phyloP scores from a whole-genome alignment of 495 filamentous ascomycete genomes.

The Penicillium ucsense region DNA sequence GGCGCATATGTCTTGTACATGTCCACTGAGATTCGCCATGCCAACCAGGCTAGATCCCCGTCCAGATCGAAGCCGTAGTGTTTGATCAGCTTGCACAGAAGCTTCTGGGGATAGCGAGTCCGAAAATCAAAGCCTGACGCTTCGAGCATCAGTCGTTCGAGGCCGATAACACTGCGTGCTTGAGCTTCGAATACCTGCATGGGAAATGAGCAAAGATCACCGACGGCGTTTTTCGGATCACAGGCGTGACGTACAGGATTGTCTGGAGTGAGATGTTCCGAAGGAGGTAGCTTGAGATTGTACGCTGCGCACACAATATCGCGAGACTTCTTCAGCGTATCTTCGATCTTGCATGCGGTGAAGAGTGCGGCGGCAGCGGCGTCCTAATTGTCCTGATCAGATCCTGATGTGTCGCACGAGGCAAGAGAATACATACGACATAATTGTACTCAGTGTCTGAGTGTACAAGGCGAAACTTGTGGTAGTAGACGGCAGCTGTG shows the following conservation, averaged over 20 bases:
- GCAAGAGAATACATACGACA: constrained; percentile 24
- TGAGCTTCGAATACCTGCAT: constrained; percentile 64
- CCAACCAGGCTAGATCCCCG: constrained; percentile 47
- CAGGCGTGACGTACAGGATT: constrained; percentile 48
- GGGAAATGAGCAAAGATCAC: not conserved
- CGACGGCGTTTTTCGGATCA: not conserved
- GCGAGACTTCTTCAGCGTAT: constrained; percentile 91
- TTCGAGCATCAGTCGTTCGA: constrained; percentile 93
- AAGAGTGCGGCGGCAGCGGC: constrained; percentile 82
- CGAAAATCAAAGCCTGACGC: constrained; percentile 88
- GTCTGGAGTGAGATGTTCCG: constrained; percentile 72
- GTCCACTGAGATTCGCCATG: constrained; percentile 77
- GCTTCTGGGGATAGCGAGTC: constrained; percentile 76
- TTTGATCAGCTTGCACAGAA: constrained; percentile 64
- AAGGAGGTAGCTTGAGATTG: constrained; percentile 63
- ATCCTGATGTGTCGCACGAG: not conserved
- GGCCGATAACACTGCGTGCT: constrained; percentile 68
- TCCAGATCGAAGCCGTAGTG: constrained; percentile 39
- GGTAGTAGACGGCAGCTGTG: constrained; percentile 77
- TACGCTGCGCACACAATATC: constrained; percentile 87
- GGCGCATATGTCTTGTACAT: constrained; percentile 88
- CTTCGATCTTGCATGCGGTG: constrained; percentile 92
- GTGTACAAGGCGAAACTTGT: constrained; percentile 76
- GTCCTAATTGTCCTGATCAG: constrained; percentile 39
- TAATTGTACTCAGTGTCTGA: constrained; percentile 60